Percentiles rank a stretch among this genome's conserved stretches.
These are phyloP conservation scores for Yamadazyma aaseri DNA, from an alignment of 1,139 yeast species.

Conservation along the genomic window DNA sequence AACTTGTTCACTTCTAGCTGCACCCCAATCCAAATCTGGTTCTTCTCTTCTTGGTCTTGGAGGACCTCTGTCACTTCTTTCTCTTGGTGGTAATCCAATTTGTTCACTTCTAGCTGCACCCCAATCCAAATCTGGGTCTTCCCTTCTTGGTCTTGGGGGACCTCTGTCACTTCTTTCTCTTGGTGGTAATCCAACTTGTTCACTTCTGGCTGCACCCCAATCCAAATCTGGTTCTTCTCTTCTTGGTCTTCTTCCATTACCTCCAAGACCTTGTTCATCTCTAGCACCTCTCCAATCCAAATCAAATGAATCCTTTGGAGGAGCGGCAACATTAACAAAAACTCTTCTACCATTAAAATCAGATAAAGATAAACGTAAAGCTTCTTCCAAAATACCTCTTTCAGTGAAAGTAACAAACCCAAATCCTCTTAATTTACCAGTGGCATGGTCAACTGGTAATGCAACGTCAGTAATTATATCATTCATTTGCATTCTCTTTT, in stretches of 20 bases:
- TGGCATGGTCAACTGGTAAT: conserved; percentile 63
- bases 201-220: conserved; percentile 50
- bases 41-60: conserved; percentile 43
- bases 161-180: conserved; percentile 35
- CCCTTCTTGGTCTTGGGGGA: conserved; percentile 26
- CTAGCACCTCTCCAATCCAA: conserved; percentile 48
- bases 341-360: conserved; percentile 75
- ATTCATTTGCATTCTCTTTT: conserved; percentile 51
- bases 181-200: conserved; percentile 34
- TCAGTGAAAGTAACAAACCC: conserved; percentile 81
- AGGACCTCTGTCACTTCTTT: conserved; percentile 26
- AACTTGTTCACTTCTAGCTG: conserved; percentile 40
- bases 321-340: conserved; percentile 89
- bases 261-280: conserved; percentile 25
- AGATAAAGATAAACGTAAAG: conserved; percentile 62
- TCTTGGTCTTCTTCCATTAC: conserved; percentile 40
- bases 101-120: conserved; percentile 31
- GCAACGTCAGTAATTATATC: conserved; percentile 58
- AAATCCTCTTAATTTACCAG: conserved; percentile 72
- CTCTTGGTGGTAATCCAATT: conserved; percentile 40
- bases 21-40: conserved; percentile 61
- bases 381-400: conserved; percentile 66
- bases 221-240: conserved; percentile 55
- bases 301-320: conserved; percentile 54
- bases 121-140: conserved; percentile 63